Percentiles rank a stretch among this genome's conserved stretches.
Conservation (phyloP, 768 basidiomycete genomes). For the Cyclocybe cylindracea region DNA sequence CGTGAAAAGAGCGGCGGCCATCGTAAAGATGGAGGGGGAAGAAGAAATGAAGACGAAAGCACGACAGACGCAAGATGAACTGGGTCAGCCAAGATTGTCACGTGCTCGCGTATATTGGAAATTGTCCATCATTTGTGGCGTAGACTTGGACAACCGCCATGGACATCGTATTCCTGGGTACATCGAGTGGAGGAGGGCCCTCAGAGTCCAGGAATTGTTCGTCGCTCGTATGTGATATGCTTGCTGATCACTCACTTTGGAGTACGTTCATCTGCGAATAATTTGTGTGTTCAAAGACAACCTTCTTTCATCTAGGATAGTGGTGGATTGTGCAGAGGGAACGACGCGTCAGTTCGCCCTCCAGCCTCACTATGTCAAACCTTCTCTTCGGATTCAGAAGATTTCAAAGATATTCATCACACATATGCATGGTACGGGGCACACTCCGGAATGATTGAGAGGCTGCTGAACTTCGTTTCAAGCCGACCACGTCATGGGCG, state of each 20-base stretch:
- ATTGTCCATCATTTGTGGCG: not conserved
- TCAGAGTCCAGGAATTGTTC: conserved; percentile 75
- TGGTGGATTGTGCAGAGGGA: conserved; percentile 86
- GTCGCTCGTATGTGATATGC: conserved; percentile 62
- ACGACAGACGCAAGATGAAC: conserved; percentile 5
- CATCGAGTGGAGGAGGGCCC: conserved; percentile 77
- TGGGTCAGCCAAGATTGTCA: conserved; percentile 27
- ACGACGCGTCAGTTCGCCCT: conserved; percentile 67
- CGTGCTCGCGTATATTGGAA: conserved; percentile 25
- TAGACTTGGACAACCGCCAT: conserved; percentile 33
- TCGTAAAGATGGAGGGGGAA: conserved; percentile 10
- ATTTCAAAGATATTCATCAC: conserved; percentile 79
- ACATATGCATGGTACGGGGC: conserved; percentile 72
- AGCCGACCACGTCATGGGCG: conserved; percentile 78
- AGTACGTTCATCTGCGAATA: conserved; percentile 42
- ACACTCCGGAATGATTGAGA: not conserved
- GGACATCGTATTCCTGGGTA: conserved; percentile 72
- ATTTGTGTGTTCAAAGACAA: not conserved
- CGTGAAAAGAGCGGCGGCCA: conserved; percentile 6
- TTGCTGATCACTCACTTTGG: conserved; percentile 61
- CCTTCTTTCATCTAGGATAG: conserved; percentile 34
- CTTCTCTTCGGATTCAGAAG: conserved; percentile 41
- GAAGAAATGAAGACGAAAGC: conserved; percentile 7
- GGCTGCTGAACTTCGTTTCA: not conserved
- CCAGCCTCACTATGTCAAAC: conserved; percentile 41